Evolutionary conservation across 176 grass and related monocot genomes (phyloP).

Genomic region (Oryza rufipogon): DNA sequence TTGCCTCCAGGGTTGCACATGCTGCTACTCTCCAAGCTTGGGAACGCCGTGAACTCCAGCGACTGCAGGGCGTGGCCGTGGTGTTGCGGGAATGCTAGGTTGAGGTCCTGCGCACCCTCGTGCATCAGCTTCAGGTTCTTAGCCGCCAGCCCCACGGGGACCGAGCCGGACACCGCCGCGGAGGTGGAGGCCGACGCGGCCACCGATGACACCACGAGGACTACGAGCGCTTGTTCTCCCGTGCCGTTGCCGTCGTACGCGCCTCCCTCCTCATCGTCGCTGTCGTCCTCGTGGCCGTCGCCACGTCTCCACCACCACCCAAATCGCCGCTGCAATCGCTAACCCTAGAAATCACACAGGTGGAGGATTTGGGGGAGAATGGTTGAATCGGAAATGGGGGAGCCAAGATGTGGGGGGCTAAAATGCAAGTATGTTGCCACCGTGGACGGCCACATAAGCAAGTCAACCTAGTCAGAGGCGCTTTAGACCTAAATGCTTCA

Average conservation of each 20-base stretch:
- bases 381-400: no score
- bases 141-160: slow-evolving; percentile 37
- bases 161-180: slow-evolving; percentile 41
- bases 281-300: no score
- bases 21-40: slow-evolving; percentile 72
- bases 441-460: no score
- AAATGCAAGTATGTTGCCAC: no score
- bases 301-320: no score
- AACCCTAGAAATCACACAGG: no score
- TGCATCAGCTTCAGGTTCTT: slow-evolving; percentile 79
- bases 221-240: slow-evolving; percentile 79
- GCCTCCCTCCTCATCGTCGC: no score
- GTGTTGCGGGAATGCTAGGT: slow-evolving; percentile 80
- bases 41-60: slow-evolving; percentile 62
- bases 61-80: slow-evolving; percentile 50
- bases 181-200: slow-evolving; percentile 38
- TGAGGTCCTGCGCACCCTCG: slow-evolving; percentile 72
- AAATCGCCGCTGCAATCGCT: no score
- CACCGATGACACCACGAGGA: slow-evolving; percentile 47
- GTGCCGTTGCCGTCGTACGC: not conserved
- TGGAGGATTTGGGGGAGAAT: no score
- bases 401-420: no score
- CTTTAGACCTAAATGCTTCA: no score
- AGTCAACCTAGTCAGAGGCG: no score
- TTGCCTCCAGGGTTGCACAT: slow-evolving; percentile 37